Evolutionary conservation across 768 basidiomycete genomes (phyloP).

Genomic region (Lactarius sanguifluus): DNA sequence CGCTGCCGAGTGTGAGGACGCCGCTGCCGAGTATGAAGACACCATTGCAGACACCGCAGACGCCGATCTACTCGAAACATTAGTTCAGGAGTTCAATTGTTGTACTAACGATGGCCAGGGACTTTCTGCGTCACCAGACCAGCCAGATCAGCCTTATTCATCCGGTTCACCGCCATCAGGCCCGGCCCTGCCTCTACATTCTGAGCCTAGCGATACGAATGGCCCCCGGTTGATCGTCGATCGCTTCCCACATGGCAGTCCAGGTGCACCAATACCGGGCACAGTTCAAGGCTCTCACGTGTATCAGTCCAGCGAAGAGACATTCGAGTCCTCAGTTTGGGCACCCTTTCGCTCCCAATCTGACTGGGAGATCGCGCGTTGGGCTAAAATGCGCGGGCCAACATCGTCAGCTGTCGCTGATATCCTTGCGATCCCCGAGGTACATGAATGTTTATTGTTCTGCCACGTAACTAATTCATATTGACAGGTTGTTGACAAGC

Average conservation of each 20-base stretch:
- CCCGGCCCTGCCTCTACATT: too few relatives aligned
- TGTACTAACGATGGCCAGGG: too few relatives aligned
- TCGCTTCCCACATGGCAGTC: neutral
- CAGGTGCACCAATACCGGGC: neutral
- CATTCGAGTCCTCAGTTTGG: neutral
- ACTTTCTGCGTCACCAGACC: too few relatives aligned
- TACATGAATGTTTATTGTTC: neutral
- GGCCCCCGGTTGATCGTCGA: too few relatives aligned
- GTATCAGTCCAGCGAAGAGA: neutral
- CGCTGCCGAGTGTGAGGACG: too few relatives aligned
- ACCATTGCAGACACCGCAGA: too few relatives aligned
- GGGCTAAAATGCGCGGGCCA: constrained; percentile 15
- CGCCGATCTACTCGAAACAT: too few relatives aligned
- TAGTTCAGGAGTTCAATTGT: too few relatives aligned
- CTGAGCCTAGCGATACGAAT: too few relatives aligned
- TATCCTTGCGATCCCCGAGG: constrained; percentile 10
- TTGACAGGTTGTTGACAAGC: neutral
- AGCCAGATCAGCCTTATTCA: too few relatives aligned
- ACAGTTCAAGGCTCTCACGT: neutral
- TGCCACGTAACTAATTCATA: neutral
- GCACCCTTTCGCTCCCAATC: constrained; percentile 14
- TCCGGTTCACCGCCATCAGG: too few relatives aligned
- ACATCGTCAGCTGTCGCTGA: neutral
- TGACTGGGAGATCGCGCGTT: constrained; percentile 22
- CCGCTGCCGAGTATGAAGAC: too few relatives aligned